These are phyloP conservation scores for Aspergillus sp. DNA, from an alignment of 2,329 filamentous ascomycete species.

Conservation along the genomic window DNA sequence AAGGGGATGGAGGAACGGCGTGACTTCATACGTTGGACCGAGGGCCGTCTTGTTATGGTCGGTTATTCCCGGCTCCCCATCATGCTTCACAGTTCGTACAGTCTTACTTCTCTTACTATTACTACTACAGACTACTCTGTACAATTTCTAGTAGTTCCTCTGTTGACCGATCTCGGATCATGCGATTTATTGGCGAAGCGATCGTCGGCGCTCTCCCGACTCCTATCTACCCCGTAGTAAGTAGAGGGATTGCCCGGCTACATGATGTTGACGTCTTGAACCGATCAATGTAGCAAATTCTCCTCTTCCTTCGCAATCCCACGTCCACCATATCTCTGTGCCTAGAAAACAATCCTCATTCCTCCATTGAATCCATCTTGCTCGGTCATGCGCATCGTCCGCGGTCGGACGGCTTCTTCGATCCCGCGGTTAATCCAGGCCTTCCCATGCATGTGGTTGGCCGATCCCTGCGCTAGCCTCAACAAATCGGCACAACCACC, in stretches of 20 bases:
- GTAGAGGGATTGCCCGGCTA: background rate
- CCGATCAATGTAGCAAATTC: no score
- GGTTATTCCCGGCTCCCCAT: constrained; percentile 6
- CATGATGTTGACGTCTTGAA: no score
- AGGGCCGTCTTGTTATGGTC: background rate
- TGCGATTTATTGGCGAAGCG: no score
- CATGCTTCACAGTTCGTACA: no score
- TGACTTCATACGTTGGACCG: constrained; percentile 1
- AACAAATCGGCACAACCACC: background rate
- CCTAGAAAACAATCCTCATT: background rate
- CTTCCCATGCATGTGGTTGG: constrained; percentile 3
- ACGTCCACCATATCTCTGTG: no score
- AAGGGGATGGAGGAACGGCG: background rate
- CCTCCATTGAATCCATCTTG: background rate
- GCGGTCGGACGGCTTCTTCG: constrained; percentile 10
- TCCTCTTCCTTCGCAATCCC: no score
- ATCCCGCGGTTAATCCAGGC: constrained; percentile 7
- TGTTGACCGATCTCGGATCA: constrained; percentile 5
- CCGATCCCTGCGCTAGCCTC: background rate
- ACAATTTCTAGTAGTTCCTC: no score
- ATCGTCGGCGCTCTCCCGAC: background rate
- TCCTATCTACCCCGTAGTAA: background rate
- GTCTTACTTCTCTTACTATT: no score
- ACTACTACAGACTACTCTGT: no score
- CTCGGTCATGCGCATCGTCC: background rate